Base-by-base conservation (phyloP, 225 moss, liverwort and hornwort species). In the Straminergon stramineum region DNA sequence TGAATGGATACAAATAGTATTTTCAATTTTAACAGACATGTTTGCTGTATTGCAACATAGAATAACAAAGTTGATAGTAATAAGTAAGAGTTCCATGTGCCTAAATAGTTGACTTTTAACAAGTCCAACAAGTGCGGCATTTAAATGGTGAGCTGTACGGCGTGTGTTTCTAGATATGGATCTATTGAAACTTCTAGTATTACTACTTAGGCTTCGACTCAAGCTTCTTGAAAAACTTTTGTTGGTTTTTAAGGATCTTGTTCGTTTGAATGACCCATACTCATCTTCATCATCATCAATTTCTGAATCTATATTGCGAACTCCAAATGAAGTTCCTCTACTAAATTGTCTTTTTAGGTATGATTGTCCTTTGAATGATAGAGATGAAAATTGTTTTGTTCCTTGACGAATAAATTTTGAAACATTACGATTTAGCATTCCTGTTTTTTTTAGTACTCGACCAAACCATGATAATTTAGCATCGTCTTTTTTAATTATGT, bases 381-480 rank as follows among this genome's bases (percentile, higher is more conserved):
- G 11, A 13, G 88, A 53, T n/a, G 91, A 67, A 34, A 95, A 76
- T 37, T 15, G 77, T 62, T 70, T 91, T 28, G 94, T 95, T 61
- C 91, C 81, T 81, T 86, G 84, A 58, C 81, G 85, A 83, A 94
- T 85, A 41, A 80, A 92, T 13, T 87, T 84, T 19, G 94, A 85
- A 34, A 94, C 84, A 32, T 43, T 87, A 12, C 31, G 86, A 32
- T 88, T 75, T 0, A 92, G 32, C 17, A 28, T 43, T 30, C 87
- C 7, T 6, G 95, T 93, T 76, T 76, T 87, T 53, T 64, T 92
- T n/a, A 15, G 74, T 5, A 94, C 20, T 53, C 24, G 81, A 43
- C 95, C 92, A 89, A 90, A 94, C 95, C 97, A 97, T 84, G 91
- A 95, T 85, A 97, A 83, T n/a, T 96, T 94, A 15, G 95, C 94